Percentiles rank a stretch among this genome's conserved stretches.
These are phyloP conservation scores for Rhipidocladum racemiflorum DNA, from an alignment of 176 grass and related monocot genomes.

Conservation along the genomic window DNA sequence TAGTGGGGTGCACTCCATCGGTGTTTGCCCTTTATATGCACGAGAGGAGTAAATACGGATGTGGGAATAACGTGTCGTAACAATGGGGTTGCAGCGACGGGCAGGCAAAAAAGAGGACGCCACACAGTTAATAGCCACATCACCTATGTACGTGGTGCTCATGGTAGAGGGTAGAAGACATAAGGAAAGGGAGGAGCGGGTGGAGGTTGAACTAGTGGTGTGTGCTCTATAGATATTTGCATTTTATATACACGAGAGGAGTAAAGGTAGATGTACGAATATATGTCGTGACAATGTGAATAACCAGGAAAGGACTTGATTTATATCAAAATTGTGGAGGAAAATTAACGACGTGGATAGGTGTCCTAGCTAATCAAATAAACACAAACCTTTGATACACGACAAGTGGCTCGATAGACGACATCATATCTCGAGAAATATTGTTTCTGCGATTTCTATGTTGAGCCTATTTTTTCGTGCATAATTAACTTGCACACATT, in stretches of 20 bases:
- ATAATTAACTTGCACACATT: too few species aligned
- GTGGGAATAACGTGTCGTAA: not conserved
- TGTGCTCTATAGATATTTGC: not conserved
- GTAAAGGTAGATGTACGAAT: not conserved
- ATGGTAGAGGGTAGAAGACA: not conserved
- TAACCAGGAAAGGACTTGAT: not conserved
- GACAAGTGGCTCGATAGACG: not conserved
- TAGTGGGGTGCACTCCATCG: not conserved
- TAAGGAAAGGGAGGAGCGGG: not conserved
- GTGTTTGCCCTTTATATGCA: not conserved
- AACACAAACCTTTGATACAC: not conserved
- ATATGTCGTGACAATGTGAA: not conserved
- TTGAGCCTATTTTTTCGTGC: too few species aligned
- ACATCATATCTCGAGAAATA: too few species aligned
- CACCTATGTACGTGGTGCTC: not conserved
- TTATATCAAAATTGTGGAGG: not conserved
- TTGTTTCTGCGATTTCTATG: too few species aligned
- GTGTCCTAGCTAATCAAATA: not conserved
- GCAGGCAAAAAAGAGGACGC: not conserved
- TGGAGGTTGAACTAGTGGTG: not conserved
- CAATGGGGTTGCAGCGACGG: too few species aligned
- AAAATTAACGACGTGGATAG: not conserved
- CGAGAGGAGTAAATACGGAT: fast-evolving
- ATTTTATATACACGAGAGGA: not conserved
- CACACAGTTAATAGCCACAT: not conserved